Percentiles rank a stretch among this genome's conserved stretches.
Evolutionary conservation across 139 green algal species (phyloP).

Genomic region (Picochlorum sp.): DNA sequence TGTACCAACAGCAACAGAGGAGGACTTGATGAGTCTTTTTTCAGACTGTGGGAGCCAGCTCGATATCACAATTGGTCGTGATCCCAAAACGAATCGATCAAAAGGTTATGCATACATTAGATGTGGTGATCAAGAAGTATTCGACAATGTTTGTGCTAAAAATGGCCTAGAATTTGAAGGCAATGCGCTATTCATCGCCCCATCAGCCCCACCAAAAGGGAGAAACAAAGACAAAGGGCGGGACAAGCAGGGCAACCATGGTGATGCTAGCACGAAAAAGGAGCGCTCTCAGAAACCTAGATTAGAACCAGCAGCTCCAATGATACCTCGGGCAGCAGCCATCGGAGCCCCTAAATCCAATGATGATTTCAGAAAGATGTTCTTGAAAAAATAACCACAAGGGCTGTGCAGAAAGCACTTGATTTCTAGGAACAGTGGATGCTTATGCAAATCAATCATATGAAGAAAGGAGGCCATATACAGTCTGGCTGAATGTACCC

Average conservation of each 20-base stretch:
- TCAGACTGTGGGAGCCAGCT: constrained; percentile 28
- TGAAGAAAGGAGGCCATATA: no score
- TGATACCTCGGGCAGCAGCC: no score
- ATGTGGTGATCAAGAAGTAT: constrained; percentile 40
- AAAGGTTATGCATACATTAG: constrained; percentile 79
- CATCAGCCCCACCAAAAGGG: constrained; percentile 46
- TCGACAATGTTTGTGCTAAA: constrained; percentile 40
- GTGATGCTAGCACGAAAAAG: background rate
- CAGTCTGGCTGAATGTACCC: no score
- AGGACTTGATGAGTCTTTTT: constrained; percentile 46
- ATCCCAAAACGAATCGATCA: constrained; percentile 20
- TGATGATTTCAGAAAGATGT: constrained; percentile 66
- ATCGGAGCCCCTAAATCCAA: constrained; percentile 44
- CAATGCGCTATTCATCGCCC: constrained; percentile 44
- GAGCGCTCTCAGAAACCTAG: background rate
- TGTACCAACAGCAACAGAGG: constrained; percentile 14
- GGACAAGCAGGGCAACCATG: background rate
- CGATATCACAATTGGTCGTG: constrained; percentile 39
- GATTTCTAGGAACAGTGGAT: no score
- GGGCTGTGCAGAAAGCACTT: no score
- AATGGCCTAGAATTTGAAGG: constrained; percentile 40
- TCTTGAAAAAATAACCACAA: constrained; percentile 20
- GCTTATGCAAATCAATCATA: no score
- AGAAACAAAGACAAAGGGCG: background rate
- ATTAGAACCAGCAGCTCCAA: no score